phyloP scores from a whole-genome alignment of 139 green algal species.

The Asterochloris sp. region DNA sequence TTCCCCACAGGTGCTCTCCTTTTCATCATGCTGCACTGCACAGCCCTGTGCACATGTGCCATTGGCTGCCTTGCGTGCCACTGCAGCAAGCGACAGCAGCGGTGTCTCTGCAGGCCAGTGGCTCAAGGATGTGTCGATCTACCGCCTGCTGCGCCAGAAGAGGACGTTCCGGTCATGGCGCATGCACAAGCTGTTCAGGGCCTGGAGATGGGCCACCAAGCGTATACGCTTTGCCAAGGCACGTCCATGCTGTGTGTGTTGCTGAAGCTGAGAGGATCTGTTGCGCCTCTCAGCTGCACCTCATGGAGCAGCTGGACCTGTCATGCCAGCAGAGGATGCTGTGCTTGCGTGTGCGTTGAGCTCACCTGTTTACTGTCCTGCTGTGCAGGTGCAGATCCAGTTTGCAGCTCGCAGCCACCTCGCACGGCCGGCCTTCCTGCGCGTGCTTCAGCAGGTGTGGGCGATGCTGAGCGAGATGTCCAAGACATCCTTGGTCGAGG shows the following conservation, averaged over 20 bases:
- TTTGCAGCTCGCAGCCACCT: background rate
- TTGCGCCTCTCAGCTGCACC: conserved; percentile 28
- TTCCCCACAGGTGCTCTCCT: background rate
- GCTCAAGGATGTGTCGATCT: conserved; percentile 39
- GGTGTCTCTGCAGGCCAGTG: conserved; percentile 28
- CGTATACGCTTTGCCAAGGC: conserved; percentile 26
- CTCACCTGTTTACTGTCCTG: conserved; percentile 25
- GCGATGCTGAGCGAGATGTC: too few species aligned
- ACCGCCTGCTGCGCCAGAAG: conserved; percentile 35
- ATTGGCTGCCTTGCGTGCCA: background rate
- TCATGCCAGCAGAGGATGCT: background rate
- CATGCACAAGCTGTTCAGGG: conserved; percentile 32
- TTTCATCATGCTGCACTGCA: too few species aligned
- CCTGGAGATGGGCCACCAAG: conserved; percentile 1
- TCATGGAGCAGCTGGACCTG: conserved; percentile 20
- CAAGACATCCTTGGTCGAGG: too few species aligned
- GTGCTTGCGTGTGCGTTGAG: conserved; percentile 8
- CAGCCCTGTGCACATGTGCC: background rate
- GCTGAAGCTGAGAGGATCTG: background rate
- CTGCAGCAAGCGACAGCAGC: background rate
- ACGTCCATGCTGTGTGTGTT: conserved; percentile 31
- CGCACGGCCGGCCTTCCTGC: too few species aligned
- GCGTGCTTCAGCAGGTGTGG: too few species aligned
- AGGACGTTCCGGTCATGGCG: conserved; percentile 40
- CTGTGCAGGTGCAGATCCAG: background rate